Conservation (phyloP, 2,329 filamentous ascomycete genomes). For the Fusarium pininemorale region DNA sequence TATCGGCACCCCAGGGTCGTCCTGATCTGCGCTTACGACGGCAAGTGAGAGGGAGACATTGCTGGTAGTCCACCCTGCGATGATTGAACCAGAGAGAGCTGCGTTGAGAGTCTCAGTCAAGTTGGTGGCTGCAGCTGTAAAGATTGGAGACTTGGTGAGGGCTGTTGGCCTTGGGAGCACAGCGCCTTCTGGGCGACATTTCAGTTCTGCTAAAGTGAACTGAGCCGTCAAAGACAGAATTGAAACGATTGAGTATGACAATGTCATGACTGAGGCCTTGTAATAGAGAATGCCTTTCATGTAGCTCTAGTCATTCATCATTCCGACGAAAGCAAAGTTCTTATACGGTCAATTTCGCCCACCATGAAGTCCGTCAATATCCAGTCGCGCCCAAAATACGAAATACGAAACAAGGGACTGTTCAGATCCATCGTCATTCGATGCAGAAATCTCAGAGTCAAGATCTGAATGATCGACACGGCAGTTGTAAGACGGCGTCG, state of each 20-base stretch:
- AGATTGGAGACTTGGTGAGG: slow-evolving; percentile 33
- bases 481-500: slow-evolving; percentile 7
- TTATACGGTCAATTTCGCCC: not conserved
- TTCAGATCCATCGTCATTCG: not conserved
- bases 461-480: slow-evolving; percentile 26
- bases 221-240: not conserved
- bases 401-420: not conserved
- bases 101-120: slow-evolving; percentile 44
- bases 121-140: slow-evolving; percentile 43
- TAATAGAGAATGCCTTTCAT: not conserved
- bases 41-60: slow-evolving; percentile 53
- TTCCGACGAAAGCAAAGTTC: not conserved
- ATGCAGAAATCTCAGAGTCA: not conserved
- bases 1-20: slow-evolving; percentile 40
- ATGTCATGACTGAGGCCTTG: not conserved
- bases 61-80: slow-evolving; percentile 46
- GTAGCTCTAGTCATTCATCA: not conserved
- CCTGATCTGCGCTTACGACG: slow-evolving; percentile 46
- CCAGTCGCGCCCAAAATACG: slow-evolving; percentile 15
- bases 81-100: slow-evolving; percentile 45
- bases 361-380: not conserved
- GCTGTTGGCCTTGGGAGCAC: slow-evolving; percentile 46
- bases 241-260: not conserved
- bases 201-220: slow-evolving; percentile 22
- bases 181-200: slow-evolving; percentile 44